phyloP scores from a whole-genome alignment of 352 stramenopile genomes.

The Phytophthora meadii region DNA sequence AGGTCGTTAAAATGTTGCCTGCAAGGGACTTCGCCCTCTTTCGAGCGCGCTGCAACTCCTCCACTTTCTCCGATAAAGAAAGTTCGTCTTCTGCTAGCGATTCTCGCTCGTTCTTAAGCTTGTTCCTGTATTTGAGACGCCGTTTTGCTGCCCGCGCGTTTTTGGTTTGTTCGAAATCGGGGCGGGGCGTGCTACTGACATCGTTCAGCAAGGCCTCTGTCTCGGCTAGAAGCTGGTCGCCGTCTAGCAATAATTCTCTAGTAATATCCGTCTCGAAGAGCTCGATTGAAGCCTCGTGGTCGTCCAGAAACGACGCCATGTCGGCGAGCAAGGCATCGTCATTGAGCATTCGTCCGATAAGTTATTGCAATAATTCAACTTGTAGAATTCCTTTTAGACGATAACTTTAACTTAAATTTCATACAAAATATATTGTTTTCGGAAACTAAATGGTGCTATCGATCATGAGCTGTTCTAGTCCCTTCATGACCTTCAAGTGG shows the following conservation, averaged over 20 bases:
- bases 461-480: constrained; percentile 1
- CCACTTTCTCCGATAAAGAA: constrained; percentile 19
- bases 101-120: constrained; percentile 34
- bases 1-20: background rate
- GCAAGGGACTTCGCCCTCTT: constrained; percentile 15
- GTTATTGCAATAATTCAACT: background rate
- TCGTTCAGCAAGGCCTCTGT: constrained; percentile 16
- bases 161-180: background rate
- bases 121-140: constrained; percentile 34
- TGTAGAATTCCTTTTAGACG: no score
- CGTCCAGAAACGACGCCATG: constrained; percentile 8
- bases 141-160: constrained; percentile 24
- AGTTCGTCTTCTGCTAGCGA: constrained; percentile 26
- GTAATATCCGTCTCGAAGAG: background rate
- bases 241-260: constrained; percentile 11
- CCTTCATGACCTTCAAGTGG: background rate
- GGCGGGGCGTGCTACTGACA: background rate
- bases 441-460: background rate
- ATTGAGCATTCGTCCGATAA: background rate
- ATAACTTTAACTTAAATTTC: background rate
- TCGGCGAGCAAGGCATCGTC: constrained; percentile 16
- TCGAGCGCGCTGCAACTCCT: constrained; percentile 12
- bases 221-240: constrained; percentile 20
- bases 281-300: constrained; percentile 1
- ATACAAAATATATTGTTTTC: no score